Base-by-base conservation (phyloP, 352 stramenopile genomes). In the Globisporangium apiculatum region DNA sequence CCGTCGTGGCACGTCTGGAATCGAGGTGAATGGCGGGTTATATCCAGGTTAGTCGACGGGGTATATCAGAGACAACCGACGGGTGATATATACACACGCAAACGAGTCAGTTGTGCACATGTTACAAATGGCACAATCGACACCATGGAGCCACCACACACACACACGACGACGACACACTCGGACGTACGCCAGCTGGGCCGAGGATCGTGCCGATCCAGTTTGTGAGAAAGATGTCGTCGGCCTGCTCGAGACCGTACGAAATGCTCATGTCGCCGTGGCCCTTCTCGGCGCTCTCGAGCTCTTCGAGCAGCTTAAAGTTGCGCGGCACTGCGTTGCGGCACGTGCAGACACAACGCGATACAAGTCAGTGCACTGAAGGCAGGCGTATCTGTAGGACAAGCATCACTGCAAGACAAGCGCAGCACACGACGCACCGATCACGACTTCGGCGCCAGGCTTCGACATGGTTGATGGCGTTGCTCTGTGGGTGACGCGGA, bases 131-230 rank as follows among this genome's bases (percentile, higher is more conserved):
- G 1, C 31, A 12, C 14, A 55, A 18, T 2, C 10, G 40, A 11
- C 12, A 53, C 4, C n/a, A 1, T 10, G 43, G 9, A 45, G 12
- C 14, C n/a, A 17, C 51, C 11, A 52, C 24, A 43, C 35, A 40
- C 45, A 57, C 10, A 31, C 24, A 31, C 24, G 52, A 15, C 37
- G 38, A 48, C 12, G 4, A 45, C 51, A 40, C 3, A 48, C 58
- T 65, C 35, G 38, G 18, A 87, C 77, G 86, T 79, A 98, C 95
- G 60, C 91, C 92, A 58, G 87, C 87, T 56, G 96, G 95, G 59
- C 96, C 96, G 12, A 99, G 86, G 72, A 99, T 99, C 41, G 94
- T 97, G 62, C 92, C 96, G 72, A 99, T 98, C 96, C 96, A 99
- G 69, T 98, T 95, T 65, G 91, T 97, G 61, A 99, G 84, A 76